Conservation (phyloP, 2,329 filamentous ascomycete genomes). For the Teratosphaeria gauchensis region DNA sequence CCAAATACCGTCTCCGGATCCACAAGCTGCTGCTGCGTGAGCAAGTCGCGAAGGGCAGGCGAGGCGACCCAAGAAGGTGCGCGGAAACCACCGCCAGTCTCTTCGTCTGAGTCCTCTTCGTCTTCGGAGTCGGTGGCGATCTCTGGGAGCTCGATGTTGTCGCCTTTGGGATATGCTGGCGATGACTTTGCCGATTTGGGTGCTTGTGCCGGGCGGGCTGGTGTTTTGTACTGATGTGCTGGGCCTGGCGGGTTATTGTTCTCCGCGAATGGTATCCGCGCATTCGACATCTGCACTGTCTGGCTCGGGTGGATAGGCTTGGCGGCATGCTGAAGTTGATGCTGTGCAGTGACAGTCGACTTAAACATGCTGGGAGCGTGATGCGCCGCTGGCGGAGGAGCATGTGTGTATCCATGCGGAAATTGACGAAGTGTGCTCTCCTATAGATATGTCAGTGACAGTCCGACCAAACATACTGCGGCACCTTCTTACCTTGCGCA, state of each 20-base stretch:
- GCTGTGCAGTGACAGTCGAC: slow-evolving; percentile 55
- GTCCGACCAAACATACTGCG: neutral
- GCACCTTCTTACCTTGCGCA: slow-evolving; percentile 53
- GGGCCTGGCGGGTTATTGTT: slow-evolving; percentile 43
- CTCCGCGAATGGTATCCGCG: slow-evolving; percentile 80
- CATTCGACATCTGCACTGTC: slow-evolving; percentile 79
- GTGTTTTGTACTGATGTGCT: slow-evolving; percentile 51
- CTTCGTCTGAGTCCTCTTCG: slow-evolving; percentile 55
- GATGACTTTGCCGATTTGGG: slow-evolving; percentile 61
- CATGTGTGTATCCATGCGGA: slow-evolving; percentile 52
- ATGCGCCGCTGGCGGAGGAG: slow-evolving; percentile 43
- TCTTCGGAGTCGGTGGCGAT: slow-evolving; percentile 93
- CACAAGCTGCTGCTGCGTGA: slow-evolving; percentile 73
- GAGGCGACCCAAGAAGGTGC: slow-evolving; percentile 83
- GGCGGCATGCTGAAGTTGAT: slow-evolving; percentile 53
- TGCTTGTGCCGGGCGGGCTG: slow-evolving; percentile 40
- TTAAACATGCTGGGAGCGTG: slow-evolving; percentile 49
- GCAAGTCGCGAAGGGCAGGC: slow-evolving; percentile 64
- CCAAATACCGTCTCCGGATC: slow-evolving; percentile 85
- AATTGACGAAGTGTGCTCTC: slow-evolving; percentile 50
- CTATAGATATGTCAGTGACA: slow-evolving; percentile 29
- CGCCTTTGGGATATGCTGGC: slow-evolving; percentile 78
- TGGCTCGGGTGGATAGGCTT: slow-evolving; percentile 58
- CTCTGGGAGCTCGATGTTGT: slow-evolving; percentile 84
- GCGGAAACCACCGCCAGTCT: slow-evolving; percentile 45